Evolutionary conservation across 345 rosid species (phyloP).

Genomic region (Alliaria petiolata): DNA sequence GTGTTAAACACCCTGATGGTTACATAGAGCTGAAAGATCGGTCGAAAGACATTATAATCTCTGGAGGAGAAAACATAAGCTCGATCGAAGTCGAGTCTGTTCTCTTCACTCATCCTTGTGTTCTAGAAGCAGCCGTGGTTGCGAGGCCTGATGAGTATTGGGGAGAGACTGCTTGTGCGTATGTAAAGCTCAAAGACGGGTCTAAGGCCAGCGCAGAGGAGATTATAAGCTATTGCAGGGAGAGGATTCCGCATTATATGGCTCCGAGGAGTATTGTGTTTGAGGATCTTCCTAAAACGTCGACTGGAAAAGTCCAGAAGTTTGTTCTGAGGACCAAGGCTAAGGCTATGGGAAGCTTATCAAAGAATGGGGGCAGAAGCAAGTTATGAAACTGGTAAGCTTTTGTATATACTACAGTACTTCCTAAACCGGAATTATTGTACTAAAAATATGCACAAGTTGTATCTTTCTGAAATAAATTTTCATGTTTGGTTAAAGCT

Average conservation of each 20-base stretch:
- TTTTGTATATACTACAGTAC: not conserved
- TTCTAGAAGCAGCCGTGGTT: slow-evolving; percentile 75
- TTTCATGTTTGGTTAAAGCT: not conserved
- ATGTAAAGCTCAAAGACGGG: slow-evolving; percentile 64
- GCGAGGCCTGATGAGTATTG: slow-evolving; percentile 65
- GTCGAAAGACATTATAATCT: slow-evolving; percentile 67
- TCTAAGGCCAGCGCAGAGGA: slow-evolving; percentile 37
- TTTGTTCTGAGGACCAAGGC: slow-evolving; percentile 55
- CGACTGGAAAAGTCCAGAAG: slow-evolving; percentile 75
- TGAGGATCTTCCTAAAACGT: slow-evolving; percentile 66
- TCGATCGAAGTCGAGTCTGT: slow-evolving; percentile 67
- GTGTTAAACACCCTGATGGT: slow-evolving; percentile 63
- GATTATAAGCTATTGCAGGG: slow-evolving; percentile 54
- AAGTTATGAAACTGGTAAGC: slow-evolving; percentile 40
- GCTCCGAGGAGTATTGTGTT: slow-evolving; percentile 64
- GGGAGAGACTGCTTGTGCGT: slow-evolving; percentile 84
- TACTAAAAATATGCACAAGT: not conserved
- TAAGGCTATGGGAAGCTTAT: slow-evolving; percentile 63
- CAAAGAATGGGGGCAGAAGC: slow-evolving; percentile 46
- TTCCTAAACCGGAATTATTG: not conserved
- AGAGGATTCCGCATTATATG: slow-evolving; percentile 56
- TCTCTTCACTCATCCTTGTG: slow-evolving; percentile 58
- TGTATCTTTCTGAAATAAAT: not conserved
- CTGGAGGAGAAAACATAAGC: slow-evolving; percentile 81
- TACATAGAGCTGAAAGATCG: slow-evolving; percentile 75